These are phyloP conservation scores for Quercus berberidifolia DNA, from an alignment of 306 rosid genomes.

Conservation along the genomic window DNA sequence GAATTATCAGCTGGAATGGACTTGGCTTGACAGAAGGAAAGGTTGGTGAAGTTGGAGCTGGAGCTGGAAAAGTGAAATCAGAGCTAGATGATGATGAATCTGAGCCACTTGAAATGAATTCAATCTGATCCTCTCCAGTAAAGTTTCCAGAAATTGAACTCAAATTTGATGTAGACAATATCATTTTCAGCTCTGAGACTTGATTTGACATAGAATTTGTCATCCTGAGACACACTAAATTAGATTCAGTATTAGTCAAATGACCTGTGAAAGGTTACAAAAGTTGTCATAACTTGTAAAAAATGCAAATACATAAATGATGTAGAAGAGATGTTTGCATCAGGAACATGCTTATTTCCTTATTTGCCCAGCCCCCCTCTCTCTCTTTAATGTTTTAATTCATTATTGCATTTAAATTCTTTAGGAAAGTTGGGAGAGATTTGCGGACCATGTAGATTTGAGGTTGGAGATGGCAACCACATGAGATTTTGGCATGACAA, in stretches of 20 bases:
- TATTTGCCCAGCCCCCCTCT: background rate
- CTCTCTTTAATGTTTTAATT: background rate
- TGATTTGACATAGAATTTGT: constrained; percentile 76
- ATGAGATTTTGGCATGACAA: too few relatives aligned
- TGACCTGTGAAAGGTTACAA: constrained; percentile 28
- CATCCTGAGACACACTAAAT: constrained; percentile 96
- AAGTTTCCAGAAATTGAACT: constrained; percentile 58
- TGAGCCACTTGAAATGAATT: constrained; percentile 71
- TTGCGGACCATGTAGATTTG: too few relatives aligned
- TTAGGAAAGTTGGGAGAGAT: too few relatives aligned
- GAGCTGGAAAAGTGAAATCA: constrained; percentile 66
- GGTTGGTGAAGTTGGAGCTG: constrained; percentile 33
- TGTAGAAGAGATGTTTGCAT: background rate
- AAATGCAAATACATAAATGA: constrained; percentile 19
- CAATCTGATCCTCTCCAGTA: constrained; percentile 41
- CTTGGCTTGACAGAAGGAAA: constrained; percentile 33
- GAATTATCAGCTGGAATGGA: constrained; percentile 49
- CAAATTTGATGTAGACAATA: constrained; percentile 58
- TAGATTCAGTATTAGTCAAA: constrained; percentile 68
- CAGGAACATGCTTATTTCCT: background rate
- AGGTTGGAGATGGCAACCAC: too few relatives aligned
- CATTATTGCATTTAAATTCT: too few relatives aligned
- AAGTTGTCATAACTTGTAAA: constrained; percentile 18
- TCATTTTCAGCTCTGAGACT: constrained; percentile 76
- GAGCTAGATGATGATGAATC: constrained; percentile 75